Percentiles rank a stretch among this genome's conserved stretches.
These are phyloP conservation scores for Botryobasidium botryosum DNA, from an alignment of 768 basidiomycete species.

Conservation along the genomic window DNA sequence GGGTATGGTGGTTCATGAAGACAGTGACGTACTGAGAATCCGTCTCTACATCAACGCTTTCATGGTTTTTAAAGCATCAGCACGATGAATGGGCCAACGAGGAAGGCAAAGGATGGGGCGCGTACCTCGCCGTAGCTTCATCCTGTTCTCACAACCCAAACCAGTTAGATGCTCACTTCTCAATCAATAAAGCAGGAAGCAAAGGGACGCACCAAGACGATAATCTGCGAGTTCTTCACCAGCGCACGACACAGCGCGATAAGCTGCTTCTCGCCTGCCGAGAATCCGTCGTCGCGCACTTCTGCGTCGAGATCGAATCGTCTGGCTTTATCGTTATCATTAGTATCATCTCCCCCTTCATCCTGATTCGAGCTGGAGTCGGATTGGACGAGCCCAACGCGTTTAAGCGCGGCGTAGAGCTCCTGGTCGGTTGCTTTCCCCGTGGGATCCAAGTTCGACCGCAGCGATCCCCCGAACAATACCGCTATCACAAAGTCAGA, in stretches of 20 bases:
- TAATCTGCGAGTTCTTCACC: slow-evolving; percentile 37
- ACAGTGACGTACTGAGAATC: no score
- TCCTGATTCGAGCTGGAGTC: no score
- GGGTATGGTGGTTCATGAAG: no score
- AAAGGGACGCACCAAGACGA: slow-evolving; percentile 1
- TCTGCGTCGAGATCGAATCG: slow-evolving; percentile 15
- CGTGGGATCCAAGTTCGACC: slow-evolving; percentile 8
- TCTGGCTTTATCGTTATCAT: slow-evolving; percentile 35
- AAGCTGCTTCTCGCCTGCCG: slow-evolving; percentile 8
- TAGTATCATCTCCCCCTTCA: no score
- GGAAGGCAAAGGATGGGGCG: no score
- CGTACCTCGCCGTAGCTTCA: slow-evolving; percentile 20
- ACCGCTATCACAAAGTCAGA: background rate
- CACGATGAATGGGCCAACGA: background rate
- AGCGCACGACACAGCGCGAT: slow-evolving; percentile 9
- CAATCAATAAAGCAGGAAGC: no score
- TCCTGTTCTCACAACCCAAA: no score
- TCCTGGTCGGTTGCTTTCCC: slow-evolving; percentile 3
- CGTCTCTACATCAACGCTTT: slow-evolving; percentile 22
- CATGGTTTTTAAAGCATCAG: background rate
- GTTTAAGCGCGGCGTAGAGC: slow-evolving; percentile 4
- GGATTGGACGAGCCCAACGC: slow-evolving; percentile 30
- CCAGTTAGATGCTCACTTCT: no score
- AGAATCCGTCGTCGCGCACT: slow-evolving; percentile 6
- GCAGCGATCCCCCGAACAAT: slow-evolving; percentile 7